Evolutionary conservation across 441 rosid genomes (phyloP).

Genomic region (Euphorbia celastroides): DNA sequence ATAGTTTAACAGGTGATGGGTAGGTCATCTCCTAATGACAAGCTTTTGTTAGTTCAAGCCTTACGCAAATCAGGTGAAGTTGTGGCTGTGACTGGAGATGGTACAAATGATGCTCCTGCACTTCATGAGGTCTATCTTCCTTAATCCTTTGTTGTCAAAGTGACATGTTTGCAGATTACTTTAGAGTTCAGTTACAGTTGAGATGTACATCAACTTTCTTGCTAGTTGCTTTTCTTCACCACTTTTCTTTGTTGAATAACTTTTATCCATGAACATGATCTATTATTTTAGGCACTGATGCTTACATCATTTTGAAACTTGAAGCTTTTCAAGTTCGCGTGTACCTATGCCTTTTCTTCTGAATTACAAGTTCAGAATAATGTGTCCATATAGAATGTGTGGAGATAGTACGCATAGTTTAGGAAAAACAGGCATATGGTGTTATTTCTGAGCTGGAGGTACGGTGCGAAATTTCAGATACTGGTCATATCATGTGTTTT

Average conservation of each 20-base stretch:
- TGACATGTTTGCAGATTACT: not conserved
- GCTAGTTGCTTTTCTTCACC: not conserved
- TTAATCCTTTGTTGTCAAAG: not conserved
- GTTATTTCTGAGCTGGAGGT: not conserved
- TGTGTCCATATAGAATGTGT: not conserved
- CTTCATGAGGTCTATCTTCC: conserved; percentile 69
- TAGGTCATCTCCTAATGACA: conserved; percentile 91
- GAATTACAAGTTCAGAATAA: not conserved
- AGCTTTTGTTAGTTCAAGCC: conserved; percentile 91
- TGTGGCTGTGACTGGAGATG: conserved; percentile 97
- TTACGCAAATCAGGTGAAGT: conserved; percentile 74
- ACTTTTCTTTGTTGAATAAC: not conserved
- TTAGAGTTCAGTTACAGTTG: not conserved
- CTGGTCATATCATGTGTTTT: not conserved
- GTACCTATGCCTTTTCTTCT: not conserved
- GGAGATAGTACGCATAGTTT: not conserved
- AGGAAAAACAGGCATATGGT: not conserved
- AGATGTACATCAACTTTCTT: not conserved
- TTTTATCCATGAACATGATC: not conserved
- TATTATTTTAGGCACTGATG: too few species aligned
- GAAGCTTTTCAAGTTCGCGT: not conserved
- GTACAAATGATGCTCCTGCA: conserved; percentile 99
- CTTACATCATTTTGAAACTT: not conserved
- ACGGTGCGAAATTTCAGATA: not conserved
- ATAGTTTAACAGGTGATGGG: conserved; percentile 71